These are phyloP conservation scores for Botrytis deweyae DNA, from an alignment of 2,329 filamentous ascomycete species.

Conservation along the genomic window DNA sequence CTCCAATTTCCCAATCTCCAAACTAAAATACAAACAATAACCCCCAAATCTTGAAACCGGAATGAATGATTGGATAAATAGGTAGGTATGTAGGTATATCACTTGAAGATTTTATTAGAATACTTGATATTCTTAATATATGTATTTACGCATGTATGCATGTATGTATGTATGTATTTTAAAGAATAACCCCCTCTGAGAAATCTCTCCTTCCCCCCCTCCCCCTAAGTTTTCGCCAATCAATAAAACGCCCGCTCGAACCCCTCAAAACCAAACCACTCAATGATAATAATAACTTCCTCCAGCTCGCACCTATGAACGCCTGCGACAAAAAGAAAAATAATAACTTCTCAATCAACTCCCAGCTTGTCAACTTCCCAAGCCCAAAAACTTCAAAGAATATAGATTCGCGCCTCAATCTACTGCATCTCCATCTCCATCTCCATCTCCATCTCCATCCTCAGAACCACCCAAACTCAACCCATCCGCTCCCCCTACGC, in stretches of 20 bases:
- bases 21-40: too few species aligned
- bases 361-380: background rate
- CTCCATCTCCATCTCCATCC: background rate
- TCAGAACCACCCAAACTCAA: background rate
- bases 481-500: background rate
- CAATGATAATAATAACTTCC: background rate
- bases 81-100: background rate
- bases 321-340: background rate
- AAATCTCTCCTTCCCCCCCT: background rate
- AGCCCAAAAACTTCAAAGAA: background rate
- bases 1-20: too few species aligned
- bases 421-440: background rate
- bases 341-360: background rate
- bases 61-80: too few species aligned
- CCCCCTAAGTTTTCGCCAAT: background rate
- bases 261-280: background rate
- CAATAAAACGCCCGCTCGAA: background rate
- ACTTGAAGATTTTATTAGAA: background rate
- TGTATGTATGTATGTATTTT: background rate
- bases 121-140: background rate
- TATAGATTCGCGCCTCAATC: too few species aligned
- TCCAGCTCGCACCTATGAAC: background rate
- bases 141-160: background rate
- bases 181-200: background rate
- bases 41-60: too few species aligned